A percentile compares a stretch with the other conserved stretches of the same genome.
Evolutionary conservation across 169 alveolate genomes (phyloP).

Genomic region (Perkinsus marinus): DNA sequence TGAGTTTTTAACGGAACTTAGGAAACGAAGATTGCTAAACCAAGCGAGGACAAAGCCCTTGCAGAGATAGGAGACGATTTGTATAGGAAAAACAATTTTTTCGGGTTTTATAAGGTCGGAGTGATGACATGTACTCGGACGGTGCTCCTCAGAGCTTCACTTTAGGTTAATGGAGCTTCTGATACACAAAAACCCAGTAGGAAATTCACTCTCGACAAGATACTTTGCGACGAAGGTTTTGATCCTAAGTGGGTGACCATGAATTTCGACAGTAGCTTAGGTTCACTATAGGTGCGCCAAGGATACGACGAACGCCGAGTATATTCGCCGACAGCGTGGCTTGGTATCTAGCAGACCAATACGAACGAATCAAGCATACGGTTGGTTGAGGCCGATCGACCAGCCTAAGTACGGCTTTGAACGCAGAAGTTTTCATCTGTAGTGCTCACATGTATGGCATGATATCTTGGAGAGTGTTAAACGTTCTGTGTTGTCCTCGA

Average conservation of each 20-base stretch:
- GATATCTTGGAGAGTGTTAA: no score
- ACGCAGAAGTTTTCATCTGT: no score
- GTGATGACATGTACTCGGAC: not conserved
- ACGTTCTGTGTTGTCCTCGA: no score
- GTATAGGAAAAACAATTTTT: not conserved
- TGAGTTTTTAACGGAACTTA: not conserved
- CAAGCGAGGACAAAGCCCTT: not conserved
- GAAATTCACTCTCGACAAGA: not conserved
- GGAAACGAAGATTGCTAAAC: not conserved
- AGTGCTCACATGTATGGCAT: no score
- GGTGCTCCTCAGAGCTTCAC: not conserved
- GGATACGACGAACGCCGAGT: not conserved
- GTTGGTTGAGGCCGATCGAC: not conserved
- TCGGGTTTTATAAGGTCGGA: not conserved
- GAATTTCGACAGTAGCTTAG: not conserved
- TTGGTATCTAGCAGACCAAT: not conserved
- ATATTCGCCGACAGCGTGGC: not conserved
- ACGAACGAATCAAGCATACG: not conserved
- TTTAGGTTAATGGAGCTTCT: no score
- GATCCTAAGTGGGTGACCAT: not conserved
- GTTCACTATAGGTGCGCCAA: not conserved
- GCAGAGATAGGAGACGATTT: not conserved
- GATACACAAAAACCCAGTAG: not conserved
- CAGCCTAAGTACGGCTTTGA: conserved; percentile 6
- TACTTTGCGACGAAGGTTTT: not conserved